A percentile compares a stretch with the other conserved stretches of the same genome.
These are phyloP conservation scores for Pseudogymnoascus sp. DNA, from an alignment of 2,329 filamentous ascomycete species.

Conservation along the genomic window DNA sequence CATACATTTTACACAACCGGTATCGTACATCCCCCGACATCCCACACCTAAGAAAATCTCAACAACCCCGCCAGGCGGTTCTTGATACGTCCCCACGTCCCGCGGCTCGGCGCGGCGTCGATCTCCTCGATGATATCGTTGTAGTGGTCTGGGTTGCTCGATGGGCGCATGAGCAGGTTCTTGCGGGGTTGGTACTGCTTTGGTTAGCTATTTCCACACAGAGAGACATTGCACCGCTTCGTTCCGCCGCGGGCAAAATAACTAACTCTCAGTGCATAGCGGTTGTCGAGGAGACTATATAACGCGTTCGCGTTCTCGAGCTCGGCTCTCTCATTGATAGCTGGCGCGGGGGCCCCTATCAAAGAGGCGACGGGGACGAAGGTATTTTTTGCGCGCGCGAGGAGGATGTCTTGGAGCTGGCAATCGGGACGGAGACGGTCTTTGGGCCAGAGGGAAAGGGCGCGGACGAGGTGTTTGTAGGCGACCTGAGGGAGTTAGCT, in stretches of 20 bases:
- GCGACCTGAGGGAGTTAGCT: conserved; percentile 31
- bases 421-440: conserved; percentile 55
- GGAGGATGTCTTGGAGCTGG: conserved; percentile 52
- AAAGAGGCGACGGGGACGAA: conserved; percentile 19
- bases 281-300: conserved; percentile 51
- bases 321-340: conserved; percentile 39
- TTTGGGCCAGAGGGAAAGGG: conserved; percentile 54
- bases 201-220: no score
- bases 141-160: conserved; percentile 59
- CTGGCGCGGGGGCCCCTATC: conserved; percentile 16
- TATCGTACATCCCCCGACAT: conserved; percentile 15
- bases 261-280: conserved; percentile 52
- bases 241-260: no score
- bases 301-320: conserved; percentile 52
- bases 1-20: not conserved
- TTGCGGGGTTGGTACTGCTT: conserved; percentile 38
- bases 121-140: conserved; percentile 53
- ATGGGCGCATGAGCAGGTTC: conserved; percentile 47
- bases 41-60: conserved; percentile 39
- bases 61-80: conserved; percentile 54
- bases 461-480: conserved; percentile 41
- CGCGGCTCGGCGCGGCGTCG: conserved; percentile 52
- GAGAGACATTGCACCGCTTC: no score
- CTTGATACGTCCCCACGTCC: conserved; percentile 43
- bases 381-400: conserved; percentile 35